Evolutionary conservation across 192 early-diverging fungal species (phyloP), one percentile per base, ranked within the genome.

Genomic region (Chytriomyces sp.): DNA sequence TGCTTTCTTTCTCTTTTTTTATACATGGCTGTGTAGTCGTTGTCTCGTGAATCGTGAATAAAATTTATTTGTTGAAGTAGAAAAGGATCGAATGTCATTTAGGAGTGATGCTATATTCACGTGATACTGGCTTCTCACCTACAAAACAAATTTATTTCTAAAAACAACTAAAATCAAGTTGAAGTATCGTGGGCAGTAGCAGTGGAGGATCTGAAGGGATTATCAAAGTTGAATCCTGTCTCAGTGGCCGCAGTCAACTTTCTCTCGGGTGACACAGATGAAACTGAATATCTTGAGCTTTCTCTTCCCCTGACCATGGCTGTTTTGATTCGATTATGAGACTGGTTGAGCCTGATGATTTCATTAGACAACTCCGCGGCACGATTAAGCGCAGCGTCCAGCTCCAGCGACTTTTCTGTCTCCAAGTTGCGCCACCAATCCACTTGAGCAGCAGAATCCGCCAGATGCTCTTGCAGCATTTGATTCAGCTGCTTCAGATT

Each of bases 351-450:
- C 6, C 59, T 7, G 14, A 32, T 17, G 19, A 61, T 61, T 25
- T 61, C 59, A 17, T 36, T 36, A 17, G 59, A 61, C 59, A 61
- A 37, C 38, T 61, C 59, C 3, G 59, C 33, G 28, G 38, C 59
- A 10, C 59, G 30, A 36, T 61, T 31, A 30, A 61, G 17, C 8
- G 59, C 59, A 17, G 59, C 59, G 32, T 61, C 59, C 8, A 61
- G 34, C 34, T 61, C 59, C 14, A n/a, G 22, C n/a, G 26, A 32
- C 25, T 61, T 61, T 12, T 61, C 59, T 3, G 32, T 37, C 33
- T 61, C 59, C 4, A 61, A 36, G 14, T 36, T 25, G 2, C 59
- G 25, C 59, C 59, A 61, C 59, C 59, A 61, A 17, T 61, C 59
- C 14, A 36, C 59, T 33, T 61, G 59, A 14, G 36, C n/a, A 37